Conservation (phyloP, 1,139 yeast genomes). For the Zygoascus sp. region DNA sequence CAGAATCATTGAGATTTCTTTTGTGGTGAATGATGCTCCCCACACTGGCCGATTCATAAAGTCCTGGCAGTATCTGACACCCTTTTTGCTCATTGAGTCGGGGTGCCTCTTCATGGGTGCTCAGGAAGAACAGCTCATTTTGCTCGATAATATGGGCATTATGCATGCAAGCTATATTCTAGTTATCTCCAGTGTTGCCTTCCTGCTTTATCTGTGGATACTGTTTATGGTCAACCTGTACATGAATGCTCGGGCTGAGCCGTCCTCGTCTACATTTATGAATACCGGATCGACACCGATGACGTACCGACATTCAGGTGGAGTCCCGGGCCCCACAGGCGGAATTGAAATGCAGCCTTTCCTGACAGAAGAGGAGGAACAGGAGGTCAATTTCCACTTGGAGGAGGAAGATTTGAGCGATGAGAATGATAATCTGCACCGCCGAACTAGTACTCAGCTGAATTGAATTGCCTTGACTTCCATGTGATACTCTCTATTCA, state of each 20-base stretch:
- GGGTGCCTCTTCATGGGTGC: conserved; percentile 90
- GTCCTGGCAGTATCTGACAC: conserved; percentile 79
- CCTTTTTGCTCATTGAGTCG: conserved; percentile 69
- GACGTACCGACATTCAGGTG: conserved; percentile 10
- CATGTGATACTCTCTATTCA: too few species aligned
- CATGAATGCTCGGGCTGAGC: conserved; percentile 33
- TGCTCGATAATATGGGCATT: conserved; percentile 69
- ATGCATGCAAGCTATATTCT: conserved; percentile 82
- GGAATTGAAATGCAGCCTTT: conserved; percentile 23
- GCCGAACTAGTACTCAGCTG: too few species aligned
- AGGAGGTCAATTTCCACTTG: conserved; percentile 11
- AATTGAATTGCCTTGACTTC: too few species aligned
- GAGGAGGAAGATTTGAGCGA: conserved; percentile 4
- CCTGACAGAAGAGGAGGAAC: conserved; percentile 17
- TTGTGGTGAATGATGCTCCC: conserved; percentile 52
- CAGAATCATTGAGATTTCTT: conserved; percentile 72
- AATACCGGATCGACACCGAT: neutral
- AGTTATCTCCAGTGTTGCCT: conserved; percentile 70
- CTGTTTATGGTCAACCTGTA: conserved; percentile 54
- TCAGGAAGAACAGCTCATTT: conserved; percentile 74
- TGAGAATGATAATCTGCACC: neutral
- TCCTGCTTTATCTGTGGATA: conserved; percentile 64
- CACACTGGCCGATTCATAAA: conserved; percentile 44
- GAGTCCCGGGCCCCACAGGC: conserved; percentile 2
- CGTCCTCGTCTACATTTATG: neutral